Base-by-base conservation (phyloP, 495 filamentous ascomycete genomes). In the Podospora appendiculata region DNA sequence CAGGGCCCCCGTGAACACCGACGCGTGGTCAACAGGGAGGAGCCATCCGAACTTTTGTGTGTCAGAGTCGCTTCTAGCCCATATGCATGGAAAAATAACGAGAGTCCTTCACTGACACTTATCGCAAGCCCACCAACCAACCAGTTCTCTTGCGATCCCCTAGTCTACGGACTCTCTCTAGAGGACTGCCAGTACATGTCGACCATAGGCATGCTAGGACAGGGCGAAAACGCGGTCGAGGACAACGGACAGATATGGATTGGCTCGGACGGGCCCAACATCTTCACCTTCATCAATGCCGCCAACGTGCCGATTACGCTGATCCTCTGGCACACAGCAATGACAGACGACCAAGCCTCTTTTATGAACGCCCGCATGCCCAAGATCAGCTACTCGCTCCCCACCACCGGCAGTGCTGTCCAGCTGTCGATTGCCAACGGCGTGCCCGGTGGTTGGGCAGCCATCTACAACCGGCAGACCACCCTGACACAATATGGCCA, bases 401-500 rank as follows among this genome's bases (percentile, higher is more conserved):
- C 63, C 7, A 17, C 6, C 1, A 32, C 33, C 4, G 58, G 55
- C 32, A 46, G 11, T 18, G 49, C 59, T 9, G 53, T 65, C 39
- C 32, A 47, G 18, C 43, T 65, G 0, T 63, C 60, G 18, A 33
- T 65, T 40, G 55, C 51, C n/a, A 64, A 61, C 50, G 64, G 49
- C 6, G 41, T 62, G 5, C 51, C 61, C 0, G 64, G 62, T 12
- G 66, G 57, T 1, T 71, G 64, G 58, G 50, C 66, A 6, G 48
- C 63, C 10, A 51, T 65, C 0, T 66, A 69, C 54, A 41, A 58
- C 40, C 57, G 58, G 51, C 54, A 56, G 17, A 61, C 59, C 32
- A 41, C 56, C 8, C 56, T 68, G 39, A 57, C 58, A 10, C 32
- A 38, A 40, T 65, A 63, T 43, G 70, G 68, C 2, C 65, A 65